Evolutionary conservation across 1,139 yeast species (phyloP).

Genomic region (Candida albicans): DNA sequence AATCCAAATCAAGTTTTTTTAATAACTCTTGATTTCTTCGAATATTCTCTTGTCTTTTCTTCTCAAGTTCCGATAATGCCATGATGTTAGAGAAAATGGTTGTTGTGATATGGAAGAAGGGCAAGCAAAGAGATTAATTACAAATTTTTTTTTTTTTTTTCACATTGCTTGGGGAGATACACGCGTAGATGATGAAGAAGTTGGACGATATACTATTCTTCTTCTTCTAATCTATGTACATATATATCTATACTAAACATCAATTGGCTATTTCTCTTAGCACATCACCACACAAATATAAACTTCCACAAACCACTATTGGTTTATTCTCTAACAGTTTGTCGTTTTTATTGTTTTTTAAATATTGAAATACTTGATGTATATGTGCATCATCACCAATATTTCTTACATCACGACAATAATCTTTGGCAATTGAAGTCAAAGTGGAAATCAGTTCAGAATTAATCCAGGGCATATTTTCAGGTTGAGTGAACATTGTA

Average conservation of each 20-base stretch:
- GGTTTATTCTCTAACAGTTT: conserved; percentile 28
- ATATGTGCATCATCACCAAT: conserved; percentile 17
- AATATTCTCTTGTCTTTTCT: conserved; percentile 59
- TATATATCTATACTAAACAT: neutral
- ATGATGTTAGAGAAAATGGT: conserved; percentile 11
- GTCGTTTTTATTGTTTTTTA: conserved; percentile 12
- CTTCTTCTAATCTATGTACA: neutral
- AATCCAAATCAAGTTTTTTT: conserved; percentile 38
- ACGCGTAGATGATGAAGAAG: no score
- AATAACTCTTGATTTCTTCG: conserved; percentile 42
- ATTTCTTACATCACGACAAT: conserved; percentile 26
- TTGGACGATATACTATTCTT: neutral
- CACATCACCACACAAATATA: conserved; percentile 73
- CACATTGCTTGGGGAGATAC: no score
- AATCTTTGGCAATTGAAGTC: conserved; percentile 4
- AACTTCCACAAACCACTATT: conserved; percentile 73
- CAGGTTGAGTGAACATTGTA: conserved; percentile 67
- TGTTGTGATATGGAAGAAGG: neutral
- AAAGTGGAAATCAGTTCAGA: conserved; percentile 38
- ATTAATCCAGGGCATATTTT: conserved; percentile 90
- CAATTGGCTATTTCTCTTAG: conserved; percentile 29
- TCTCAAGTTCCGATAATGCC: conserved; percentile 63
- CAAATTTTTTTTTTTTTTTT: neutral
- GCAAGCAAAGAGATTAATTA: neutral
- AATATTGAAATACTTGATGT: conserved; percentile 19